Percentiles rank a stretch among this genome's conserved stretches.
Conservation (phyloP, 306 rosid genomes). For the Arachis stenosperma region DNA sequence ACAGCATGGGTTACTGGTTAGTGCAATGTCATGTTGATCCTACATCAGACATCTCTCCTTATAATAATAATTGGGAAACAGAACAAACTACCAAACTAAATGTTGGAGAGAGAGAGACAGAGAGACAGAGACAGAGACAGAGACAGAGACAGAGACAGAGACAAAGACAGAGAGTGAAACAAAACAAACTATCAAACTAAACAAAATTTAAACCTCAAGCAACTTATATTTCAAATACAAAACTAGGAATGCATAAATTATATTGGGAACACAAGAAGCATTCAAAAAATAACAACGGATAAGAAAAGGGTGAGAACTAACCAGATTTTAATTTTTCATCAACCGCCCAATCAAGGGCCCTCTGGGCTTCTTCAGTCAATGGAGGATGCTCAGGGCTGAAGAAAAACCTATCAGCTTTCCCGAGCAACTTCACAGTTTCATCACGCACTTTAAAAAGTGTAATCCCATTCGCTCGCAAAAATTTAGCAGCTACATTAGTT, state of each 20-base stretch:
- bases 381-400: slow-evolving; percentile 70
- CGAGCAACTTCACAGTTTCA: slow-evolving; percentile 61
- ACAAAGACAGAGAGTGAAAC: not conserved
- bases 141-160: too few species aligned
- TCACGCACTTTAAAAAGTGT: slow-evolving; percentile 69
- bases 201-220: slow-evolving; percentile 10
- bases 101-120: not conserved
- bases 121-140: not conserved
- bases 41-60: not conserved
- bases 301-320: slow-evolving; percentile 38
- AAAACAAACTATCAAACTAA: not conserved
- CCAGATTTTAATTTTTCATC: slow-evolving; percentile 66
- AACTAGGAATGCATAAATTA: not conserved
- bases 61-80: not conserved
- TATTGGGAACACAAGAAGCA: slow-evolving; percentile 21
- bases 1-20: not conserved
- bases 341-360: slow-evolving; percentile 78
- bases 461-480: slow-evolving; percentile 63
- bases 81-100: not conserved
- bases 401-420: slow-evolving; percentile 50
- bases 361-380: slow-evolving; percentile 67
- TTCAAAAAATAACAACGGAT: slow-evolving; percentile 16
- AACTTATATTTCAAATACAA: not conserved
- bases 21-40: not conserved
- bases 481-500: slow-evolving; percentile 62